Evolutionary conservation across 768 basidiomycete species (phyloP).

Genomic region (Trametes sanguinea): DNA sequence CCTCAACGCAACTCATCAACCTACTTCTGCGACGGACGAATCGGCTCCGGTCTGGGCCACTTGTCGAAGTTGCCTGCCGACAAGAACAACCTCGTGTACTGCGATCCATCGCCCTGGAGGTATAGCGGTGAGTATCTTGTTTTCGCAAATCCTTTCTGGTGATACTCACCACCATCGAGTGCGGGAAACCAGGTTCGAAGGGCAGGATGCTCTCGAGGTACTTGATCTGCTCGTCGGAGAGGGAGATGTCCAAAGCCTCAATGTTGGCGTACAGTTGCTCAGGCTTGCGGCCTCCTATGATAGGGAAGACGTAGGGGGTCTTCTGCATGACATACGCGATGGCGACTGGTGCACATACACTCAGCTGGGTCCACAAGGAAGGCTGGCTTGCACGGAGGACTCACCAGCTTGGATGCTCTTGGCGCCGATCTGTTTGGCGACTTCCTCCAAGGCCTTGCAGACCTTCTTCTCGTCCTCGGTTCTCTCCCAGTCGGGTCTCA

Average conservation of each 20-base stretch:
- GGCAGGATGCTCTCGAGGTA: constrained; percentile 44
- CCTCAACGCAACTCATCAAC: no score
- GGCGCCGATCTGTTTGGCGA: constrained; percentile 50
- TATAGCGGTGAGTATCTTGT: no score
- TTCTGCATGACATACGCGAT: constrained; percentile 59
- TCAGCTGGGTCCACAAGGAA: no score
- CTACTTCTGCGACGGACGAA: not conserved
- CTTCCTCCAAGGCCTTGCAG: constrained; percentile 48
- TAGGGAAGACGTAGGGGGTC: constrained; percentile 41
- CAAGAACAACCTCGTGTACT: constrained; percentile 16
- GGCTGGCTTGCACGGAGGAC: no score
- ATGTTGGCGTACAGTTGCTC: constrained; percentile 53
- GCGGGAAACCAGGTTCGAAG: constrained; percentile 51
- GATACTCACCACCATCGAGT: constrained; percentile 28
- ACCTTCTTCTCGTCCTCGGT: constrained; percentile 46
- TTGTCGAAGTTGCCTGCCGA: constrained; percentile 30
- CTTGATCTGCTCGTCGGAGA: constrained; percentile 47
- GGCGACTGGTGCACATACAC: constrained; percentile 37
- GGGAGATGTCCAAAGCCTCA: constrained; percentile 47
- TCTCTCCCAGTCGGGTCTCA: constrained; percentile 44
- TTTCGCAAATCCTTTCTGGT: no score
- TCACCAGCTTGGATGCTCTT: constrained; percentile 20
- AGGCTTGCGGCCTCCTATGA: constrained; percentile 52
- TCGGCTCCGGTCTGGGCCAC: constrained; percentile 28
- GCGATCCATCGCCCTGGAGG: constrained; percentile 29